Conservation (phyloP, 2,329 filamentous ascomycete genomes). For the Hymenoscyphus salicellus region DNA sequence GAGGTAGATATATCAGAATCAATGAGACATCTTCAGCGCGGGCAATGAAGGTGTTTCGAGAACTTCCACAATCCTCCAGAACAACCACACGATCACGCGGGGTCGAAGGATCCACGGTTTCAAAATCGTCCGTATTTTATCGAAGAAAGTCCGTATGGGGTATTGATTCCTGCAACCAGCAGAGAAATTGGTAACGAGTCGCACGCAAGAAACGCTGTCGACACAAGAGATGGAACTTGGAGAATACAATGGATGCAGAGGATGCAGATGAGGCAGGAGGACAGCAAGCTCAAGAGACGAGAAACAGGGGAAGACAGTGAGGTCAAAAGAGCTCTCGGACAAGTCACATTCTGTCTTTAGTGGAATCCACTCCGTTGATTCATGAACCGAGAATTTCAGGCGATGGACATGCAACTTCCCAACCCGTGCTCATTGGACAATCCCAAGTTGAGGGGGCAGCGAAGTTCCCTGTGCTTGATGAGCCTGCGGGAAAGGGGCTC, state of each 20-base stretch:
- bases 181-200: not conserved
- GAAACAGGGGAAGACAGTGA: not conserved
- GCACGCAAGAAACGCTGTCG: not conserved
- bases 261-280: not conserved
- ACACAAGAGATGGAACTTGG: not conserved
- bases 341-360: not conserved
- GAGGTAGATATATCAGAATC: slow-evolving; percentile 14
- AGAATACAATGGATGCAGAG: not conserved
- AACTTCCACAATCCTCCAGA: not conserved
- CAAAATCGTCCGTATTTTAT: not conserved
- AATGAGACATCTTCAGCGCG: slow-evolving; percentile 17
- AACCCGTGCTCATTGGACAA: not conserved
- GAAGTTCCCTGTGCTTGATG: not conserved
- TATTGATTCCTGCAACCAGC: not conserved
- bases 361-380: not conserved
- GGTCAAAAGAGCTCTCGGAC: too few species aligned
- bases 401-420: not conserved
- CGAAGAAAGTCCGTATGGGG: slow-evolving; percentile 1
- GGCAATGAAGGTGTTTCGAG: slow-evolving; percentile 15
- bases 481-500: not conserved
- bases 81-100: not conserved
- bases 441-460: not conserved
- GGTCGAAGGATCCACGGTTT: slow-evolving; percentile 1
- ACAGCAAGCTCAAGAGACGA: not conserved
- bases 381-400: not conserved